phyloP scores from a whole-genome alignment of 805 yeast genomes.

The Lachancea sp. region DNA sequence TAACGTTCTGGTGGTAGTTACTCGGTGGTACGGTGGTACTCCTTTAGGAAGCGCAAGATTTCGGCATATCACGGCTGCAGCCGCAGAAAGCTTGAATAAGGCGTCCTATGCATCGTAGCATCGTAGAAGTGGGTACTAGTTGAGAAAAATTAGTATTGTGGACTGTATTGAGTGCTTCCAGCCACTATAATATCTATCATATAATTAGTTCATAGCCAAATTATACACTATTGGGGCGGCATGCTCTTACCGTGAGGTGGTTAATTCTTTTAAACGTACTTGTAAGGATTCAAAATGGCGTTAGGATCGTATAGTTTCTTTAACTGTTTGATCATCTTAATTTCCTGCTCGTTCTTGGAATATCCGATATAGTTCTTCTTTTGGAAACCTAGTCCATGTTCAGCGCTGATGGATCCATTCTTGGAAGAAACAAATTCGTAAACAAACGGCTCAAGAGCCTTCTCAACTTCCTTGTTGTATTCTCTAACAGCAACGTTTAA shows the following conservation, averaged over 20 bases:
- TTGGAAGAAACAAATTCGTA: conserved; percentile 74
- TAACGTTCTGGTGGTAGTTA: conserved; percentile 59
- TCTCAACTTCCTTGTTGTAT: conserved; percentile 73
- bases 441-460: conserved; percentile 84
- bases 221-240: background rate
- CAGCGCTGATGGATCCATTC: conserved; percentile 91
- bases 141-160: no score
- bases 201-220: background rate
- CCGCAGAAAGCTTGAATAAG: conserved; percentile 42
- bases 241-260: conserved; percentile 5
- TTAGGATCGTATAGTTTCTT: conserved; percentile 87
- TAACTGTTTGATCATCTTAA: conserved; percentile 67
- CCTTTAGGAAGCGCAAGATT: conserved; percentile 70
- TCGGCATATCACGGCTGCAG: conserved; percentile 55
- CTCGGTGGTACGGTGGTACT: conserved; percentile 78
- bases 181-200: background rate
- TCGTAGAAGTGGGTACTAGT: background rate
- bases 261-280: conserved; percentile 51
- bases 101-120: conserved; percentile 20
- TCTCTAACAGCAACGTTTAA: conserved; percentile 85
- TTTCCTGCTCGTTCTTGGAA: conserved; percentile 67
- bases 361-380: conserved; percentile 86
- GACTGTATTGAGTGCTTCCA: no score
- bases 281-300: conserved; percentile 89
- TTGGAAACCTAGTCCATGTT: conserved; percentile 96